These are phyloP conservation scores for Cladorrhinum sp. DNA, from an alignment of 2,329 filamentous ascomycete species.

Conservation along the genomic window DNA sequence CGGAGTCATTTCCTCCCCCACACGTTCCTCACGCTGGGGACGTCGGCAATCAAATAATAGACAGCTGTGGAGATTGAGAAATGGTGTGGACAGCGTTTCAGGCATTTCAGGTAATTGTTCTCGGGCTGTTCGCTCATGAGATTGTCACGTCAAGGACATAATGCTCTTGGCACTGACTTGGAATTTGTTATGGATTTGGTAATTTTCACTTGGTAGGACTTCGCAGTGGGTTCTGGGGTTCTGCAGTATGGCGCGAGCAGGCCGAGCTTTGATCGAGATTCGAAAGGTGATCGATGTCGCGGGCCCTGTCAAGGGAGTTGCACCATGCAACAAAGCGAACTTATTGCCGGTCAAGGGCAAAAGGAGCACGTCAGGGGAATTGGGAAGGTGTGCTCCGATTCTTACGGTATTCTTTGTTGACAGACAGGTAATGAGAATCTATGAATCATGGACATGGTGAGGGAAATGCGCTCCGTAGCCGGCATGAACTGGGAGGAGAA, in stretches of 20 bases:
- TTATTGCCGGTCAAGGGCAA: background rate
- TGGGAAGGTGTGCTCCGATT: too few relatives aligned
- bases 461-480: too few relatives aligned
- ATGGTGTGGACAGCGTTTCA: too few relatives aligned
- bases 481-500: background rate
- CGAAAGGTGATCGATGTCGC: background rate
- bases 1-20: background rate
- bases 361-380: background rate
- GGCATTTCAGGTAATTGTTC: background rate
- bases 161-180: background rate
- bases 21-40: background rate
- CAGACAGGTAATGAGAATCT: too few relatives aligned
- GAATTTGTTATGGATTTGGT: background rate
- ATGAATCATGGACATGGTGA: too few relatives aligned
- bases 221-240: background rate
- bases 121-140: background rate
- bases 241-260: too few relatives aligned
- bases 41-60: background rate
- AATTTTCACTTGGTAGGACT: background rate
- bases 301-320: background rate
- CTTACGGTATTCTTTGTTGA: background rate
- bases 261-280: background rate
- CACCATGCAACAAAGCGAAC: background rate
- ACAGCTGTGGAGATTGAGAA: background rate
- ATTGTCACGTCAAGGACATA: background rate